These are phyloP conservation scores for Corniculantispora saksenae DNA, from an alignment of 2,329 filamentous ascomycete species.

Conservation along the genomic window DNA sequence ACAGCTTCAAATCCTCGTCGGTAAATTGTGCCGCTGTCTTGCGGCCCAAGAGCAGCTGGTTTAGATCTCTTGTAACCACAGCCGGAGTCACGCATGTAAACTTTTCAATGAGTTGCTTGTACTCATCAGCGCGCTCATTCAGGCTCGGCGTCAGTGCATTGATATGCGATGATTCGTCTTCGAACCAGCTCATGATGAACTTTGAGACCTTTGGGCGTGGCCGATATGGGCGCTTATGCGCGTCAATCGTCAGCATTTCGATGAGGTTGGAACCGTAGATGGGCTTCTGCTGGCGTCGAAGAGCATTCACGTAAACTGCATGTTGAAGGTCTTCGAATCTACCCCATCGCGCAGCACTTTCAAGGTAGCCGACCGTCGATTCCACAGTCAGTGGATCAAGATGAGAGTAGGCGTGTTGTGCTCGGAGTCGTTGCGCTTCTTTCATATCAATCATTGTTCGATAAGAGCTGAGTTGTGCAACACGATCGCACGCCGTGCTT, in stretches of 20 bases:
- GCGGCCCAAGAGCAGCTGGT: constrained; percentile 64
- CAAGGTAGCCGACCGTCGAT: constrained; percentile 71
- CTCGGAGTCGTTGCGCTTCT: constrained; percentile 66
- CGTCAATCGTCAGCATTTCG: constrained; percentile 68
- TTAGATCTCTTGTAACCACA: constrained; percentile 78
- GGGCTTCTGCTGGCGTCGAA: constrained; percentile 77
- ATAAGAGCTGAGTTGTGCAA: constrained; percentile 69
- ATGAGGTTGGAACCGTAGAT: constrained; percentile 81
- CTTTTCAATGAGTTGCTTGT: constrained; percentile 77
- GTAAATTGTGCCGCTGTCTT: constrained; percentile 59
- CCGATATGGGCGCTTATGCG: constrained; percentile 59
- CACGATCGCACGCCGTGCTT: constrained; percentile 51
- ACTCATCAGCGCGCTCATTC: constrained; percentile 67
- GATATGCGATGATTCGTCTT: constrained; percentile 66
- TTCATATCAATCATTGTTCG: constrained; percentile 68
- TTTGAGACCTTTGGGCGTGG: constrained; percentile 61
- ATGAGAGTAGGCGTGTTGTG: constrained; percentile 54
- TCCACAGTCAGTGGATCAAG: constrained; percentile 68
- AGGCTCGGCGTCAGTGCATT: constrained; percentile 72
- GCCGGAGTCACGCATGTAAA: constrained; percentile 93
- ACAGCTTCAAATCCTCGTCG: constrained; percentile 57
- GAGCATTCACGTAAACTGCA: constrained; percentile 76
- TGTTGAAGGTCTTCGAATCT: constrained; percentile 79
- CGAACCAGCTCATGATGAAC: constrained; percentile 72
- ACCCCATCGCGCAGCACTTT: constrained; percentile 68